A percentile compares a stretch with the other conserved stretches of the same genome.
These are phyloP conservation scores for Cladobotryum protrusum DNA, from an alignment of 2,329 filamentous ascomycete genomes.

Conservation along the genomic window DNA sequence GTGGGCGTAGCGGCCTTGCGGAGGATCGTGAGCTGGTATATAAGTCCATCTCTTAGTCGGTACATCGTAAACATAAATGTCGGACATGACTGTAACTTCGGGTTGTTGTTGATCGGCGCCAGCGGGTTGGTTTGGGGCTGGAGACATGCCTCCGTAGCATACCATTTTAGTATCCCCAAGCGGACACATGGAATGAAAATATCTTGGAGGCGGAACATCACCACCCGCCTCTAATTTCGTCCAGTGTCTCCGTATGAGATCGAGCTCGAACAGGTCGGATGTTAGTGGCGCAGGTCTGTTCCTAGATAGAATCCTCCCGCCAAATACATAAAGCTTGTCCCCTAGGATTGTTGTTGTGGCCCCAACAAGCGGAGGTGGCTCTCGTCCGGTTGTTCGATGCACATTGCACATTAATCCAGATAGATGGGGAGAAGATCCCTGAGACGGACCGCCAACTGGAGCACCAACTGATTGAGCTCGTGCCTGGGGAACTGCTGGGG, in stretches of 20 bases:
- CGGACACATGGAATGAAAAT: constrained; percentile 94
- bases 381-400: constrained; percentile 81
- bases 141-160: constrained; percentile 98
- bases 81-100: constrained; percentile 94
- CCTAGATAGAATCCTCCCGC: constrained; percentile 78
- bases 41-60: constrained; percentile 77
- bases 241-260: constrained; percentile 89
- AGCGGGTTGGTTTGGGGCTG: constrained; percentile 49
- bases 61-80: constrained; percentile 93
- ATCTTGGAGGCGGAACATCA: constrained; percentile 82
- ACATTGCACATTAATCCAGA: constrained; percentile 65
- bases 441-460: constrained; percentile 37
- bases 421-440: constrained; percentile 49
- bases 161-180: constrained; percentile 94
- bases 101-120: constrained; percentile 55
- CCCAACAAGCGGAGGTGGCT: constrained; percentile 86
- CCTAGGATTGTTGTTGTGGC: constrained; percentile 92
- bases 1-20: constrained; percentile 92
- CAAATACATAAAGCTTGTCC: constrained; percentile 95
- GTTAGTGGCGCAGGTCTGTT: constrained; percentile 76
- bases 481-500: constrained; percentile 42
- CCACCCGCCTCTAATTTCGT: constrained; percentile 78
- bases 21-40: constrained; percentile 71
- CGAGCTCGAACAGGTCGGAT: constrained; percentile 86
- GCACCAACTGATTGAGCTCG: constrained; percentile 16